Evolutionary conservation across 208 protist genomes (phyloP).

Genomic region (Leishmania amazonensis): DNA sequence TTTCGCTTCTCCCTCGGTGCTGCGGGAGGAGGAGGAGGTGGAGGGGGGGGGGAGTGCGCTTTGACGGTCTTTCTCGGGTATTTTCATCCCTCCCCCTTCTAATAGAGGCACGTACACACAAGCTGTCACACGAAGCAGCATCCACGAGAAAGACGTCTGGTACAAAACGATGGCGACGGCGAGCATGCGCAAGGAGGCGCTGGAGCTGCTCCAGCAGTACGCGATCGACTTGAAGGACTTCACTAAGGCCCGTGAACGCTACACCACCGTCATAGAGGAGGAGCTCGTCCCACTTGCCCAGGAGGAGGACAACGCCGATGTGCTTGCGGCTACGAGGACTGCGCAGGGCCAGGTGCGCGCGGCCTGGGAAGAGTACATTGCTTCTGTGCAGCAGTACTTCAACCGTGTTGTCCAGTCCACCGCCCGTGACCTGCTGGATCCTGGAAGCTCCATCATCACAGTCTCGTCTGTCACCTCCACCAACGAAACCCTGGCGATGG

Average conservation of each 20-base stretch:
- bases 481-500: not conserved
- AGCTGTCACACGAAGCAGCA: not conserved
- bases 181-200: slow-evolving; percentile 43
- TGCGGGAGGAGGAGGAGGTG: not conserved
- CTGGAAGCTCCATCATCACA: not conserved
- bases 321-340: slow-evolving; percentile 32
- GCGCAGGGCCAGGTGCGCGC: slow-evolving; percentile 38
- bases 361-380: slow-evolving; percentile 62
- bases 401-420: slow-evolving; percentile 25
- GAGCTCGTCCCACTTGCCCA: slow-evolving; percentile 32
- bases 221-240: slow-evolving; percentile 82
- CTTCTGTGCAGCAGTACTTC: slow-evolving; percentile 54
- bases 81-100: not conserved
- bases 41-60: not conserved
- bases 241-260: slow-evolving; percentile 60
- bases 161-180: slow-evolving; percentile 48
- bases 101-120: not conserved
- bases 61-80: not conserved
- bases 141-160: not conserved
- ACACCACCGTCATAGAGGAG: slow-evolving; percentile 45
- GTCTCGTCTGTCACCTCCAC: not conserved
- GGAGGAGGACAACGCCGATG: slow-evolving; percentile 39
- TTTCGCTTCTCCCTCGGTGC: not conserved
- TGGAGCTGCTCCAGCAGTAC: slow-evolving; percentile 71
- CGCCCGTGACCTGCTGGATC: slow-evolving; percentile 30